Base-by-base conservation (phyloP, 2,329 filamentous ascomycete genomes). In the Raffaelea arxii region DNA sequence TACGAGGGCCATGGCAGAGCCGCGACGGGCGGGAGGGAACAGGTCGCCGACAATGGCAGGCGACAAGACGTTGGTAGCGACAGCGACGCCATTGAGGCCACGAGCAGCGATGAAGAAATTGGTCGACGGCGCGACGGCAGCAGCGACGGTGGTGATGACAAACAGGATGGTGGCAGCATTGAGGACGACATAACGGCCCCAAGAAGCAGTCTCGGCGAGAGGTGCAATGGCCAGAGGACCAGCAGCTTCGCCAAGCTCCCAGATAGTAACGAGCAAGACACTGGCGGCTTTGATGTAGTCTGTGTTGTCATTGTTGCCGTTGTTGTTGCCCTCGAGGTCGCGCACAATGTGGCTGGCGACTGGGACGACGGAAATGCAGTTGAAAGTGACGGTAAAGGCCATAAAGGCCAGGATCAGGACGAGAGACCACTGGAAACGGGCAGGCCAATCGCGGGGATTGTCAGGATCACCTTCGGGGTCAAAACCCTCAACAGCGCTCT, bases 231-330 rank as follows among this genome's bases (percentile, higher is more conserved):
- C 42, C 3, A 82, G 61, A 0, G 78, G 78, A 0, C 78, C 78
- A 2, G 77, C 72, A 2, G 75, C 75, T 53, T 81, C 78, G 50
- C 82, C 82, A 0, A 86, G 70, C 49, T 88, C 75, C 70, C 82
- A 83, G 49, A 86, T 78, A 1, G 81, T 84, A 9, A 87, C 78
- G 46, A 86, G 77, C 39, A 89, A 65, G 35, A 76, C 72, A 53
- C 65, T 69, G 16, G 72, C 65, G 0, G 71, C 69, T 47, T 70
- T 70, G 59, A 63, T 52, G n/a, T 63, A 59, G 18, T 54, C 44
- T 48, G 66, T 59, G 41, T 71, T n/a, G 22, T 3, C 14, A 16
- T 44, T 35, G 23, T 11, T 25, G 16, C 38, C 30, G 55, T 63
- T 56, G 4, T 53, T 51, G 18, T 63, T 64, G 24, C 62, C 58